phyloP scores from a whole-genome alignment of 192 early-diverging fungal genomes.

The Coemansia javaensis region DNA sequence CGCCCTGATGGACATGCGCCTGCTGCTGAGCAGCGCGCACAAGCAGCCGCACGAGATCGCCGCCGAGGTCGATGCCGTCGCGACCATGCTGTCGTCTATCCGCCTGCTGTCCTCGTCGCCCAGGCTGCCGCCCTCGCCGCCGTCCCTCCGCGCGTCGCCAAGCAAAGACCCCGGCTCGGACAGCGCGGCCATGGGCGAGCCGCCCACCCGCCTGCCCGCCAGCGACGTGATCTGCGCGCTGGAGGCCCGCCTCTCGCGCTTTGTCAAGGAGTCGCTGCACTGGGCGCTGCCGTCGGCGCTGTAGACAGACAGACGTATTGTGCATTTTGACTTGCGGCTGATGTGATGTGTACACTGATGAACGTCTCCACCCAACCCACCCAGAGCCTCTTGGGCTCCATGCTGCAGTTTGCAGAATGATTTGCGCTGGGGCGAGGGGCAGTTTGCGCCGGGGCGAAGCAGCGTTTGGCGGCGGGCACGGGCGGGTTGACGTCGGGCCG shows the following conservation, averaged over 20 bases:
- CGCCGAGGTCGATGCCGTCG: slow-evolving; percentile 48
- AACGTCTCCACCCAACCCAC: too few relatives aligned
- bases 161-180: slow-evolving; percentile 11
- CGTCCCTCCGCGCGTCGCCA: too few relatives aligned
- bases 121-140: slow-evolving; percentile 9
- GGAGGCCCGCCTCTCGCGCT: slow-evolving; percentile 45
- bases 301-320: slow-evolving; percentile 5
- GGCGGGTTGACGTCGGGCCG: too few relatives aligned
- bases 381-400: too few relatives aligned
- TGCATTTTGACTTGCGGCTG: too few relatives aligned
- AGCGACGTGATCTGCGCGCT: slow-evolving; percentile 48
- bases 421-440: too few relatives aligned
- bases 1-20: slow-evolving; percentile 68
- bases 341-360: too few relatives aligned
- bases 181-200: slow-evolving; percentile 31
- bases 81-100: slow-evolving; percentile 42
- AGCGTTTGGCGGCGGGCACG: too few relatives aligned
- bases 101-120: slow-evolving; percentile 42
- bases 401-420: too few relatives aligned
- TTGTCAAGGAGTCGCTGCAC: slow-evolving; percentile 45
- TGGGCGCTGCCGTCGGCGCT: slow-evolving; percentile 47
- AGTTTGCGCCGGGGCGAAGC: too few relatives aligned
- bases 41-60: slow-evolving; percentile 49
- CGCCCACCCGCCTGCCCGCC: slow-evolving; percentile 44
- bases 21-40: slow-evolving; percentile 46